Base-by-base conservation (phyloP, 2,329 filamentous ascomycete species). In the Colletotrichum tropicale region DNA sequence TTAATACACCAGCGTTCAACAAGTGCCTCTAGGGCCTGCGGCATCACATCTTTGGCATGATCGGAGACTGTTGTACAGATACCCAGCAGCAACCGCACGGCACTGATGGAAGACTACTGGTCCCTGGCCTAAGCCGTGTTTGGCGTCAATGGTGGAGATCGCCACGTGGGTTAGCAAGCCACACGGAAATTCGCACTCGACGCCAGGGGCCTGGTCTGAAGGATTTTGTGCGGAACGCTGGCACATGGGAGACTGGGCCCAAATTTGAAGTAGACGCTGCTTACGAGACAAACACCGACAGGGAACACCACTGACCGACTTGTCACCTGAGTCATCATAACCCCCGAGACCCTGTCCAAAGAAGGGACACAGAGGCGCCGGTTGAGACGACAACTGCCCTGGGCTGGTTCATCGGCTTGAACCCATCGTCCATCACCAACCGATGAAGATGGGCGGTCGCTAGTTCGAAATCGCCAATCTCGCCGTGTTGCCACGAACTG, bases 141-240 rank as follows among this genome's bases (percentile, higher is more conserved):
- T 60, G 65, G 71, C 61, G 38, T 66, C 34, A 52, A 30, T 28
- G 52, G 74, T 75, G 74, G 74, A 66, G 74, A 56, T 38, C 28
- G 71, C 74, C 74, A 76, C 74, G 74, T 76, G 74, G 74, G 55
- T n/a, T 13, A n/a, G 74, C 65, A 70, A 70, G 66, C 74, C 71
- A 66, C 66, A 66, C 58, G 55, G 60, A 74, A 60, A 58, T 34
- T 70, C 48, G 16, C 34, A 56, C 71, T 65, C 64, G 32, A 70
- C 13, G 52, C 70, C 65, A 55, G 74, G 74, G 74, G 56, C 56
- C 70, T 71, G 62, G 72, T 43, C 10, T 15, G 38, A 18, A 62
- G 43, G 58, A 34, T 36, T 74, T 48, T 65, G 71, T 60, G 71
- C 67, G 70, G 21, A 28, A 75, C 32, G 69, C 34, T 68, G 70